Evolutionary conservation across 108 stramenopile genomes (phyloP).

Genomic region (Nitzschia sp.): DNA sequence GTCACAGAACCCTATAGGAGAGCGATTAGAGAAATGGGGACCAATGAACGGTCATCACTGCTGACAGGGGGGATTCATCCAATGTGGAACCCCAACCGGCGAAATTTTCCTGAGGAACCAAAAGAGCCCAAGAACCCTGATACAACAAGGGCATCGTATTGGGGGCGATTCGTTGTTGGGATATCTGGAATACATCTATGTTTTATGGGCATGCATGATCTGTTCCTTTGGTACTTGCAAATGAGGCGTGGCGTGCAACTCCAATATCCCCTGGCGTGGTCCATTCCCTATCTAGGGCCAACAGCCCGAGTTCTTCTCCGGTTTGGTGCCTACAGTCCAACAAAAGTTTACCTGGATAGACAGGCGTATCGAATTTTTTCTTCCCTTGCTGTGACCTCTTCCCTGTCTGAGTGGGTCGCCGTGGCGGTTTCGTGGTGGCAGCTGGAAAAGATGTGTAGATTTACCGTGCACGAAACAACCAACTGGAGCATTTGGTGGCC

Average conservation of each 20-base stretch:
- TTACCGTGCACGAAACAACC: background rate
- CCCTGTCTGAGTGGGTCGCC: conserved; percentile 27
- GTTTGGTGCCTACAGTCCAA: conserved; percentile 42
- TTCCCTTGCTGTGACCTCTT: conserved; percentile 20
- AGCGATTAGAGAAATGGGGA: conserved; percentile 13
- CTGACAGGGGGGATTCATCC: conserved; percentile 18
- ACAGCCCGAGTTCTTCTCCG: conserved; percentile 21
- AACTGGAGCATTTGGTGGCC: conserved; percentile 30
- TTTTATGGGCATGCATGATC: conserved; percentile 32
- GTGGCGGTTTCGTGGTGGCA: conserved; percentile 32
- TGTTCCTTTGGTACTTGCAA: conserved; percentile 31
- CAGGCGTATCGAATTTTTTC: conserved; percentile 26
- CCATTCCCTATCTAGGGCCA: conserved; percentile 34
- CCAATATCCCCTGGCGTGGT: conserved; percentile 26
- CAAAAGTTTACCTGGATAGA: conserved; percentile 6
- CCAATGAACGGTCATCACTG: conserved; percentile 29
- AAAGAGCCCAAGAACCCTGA: background rate
- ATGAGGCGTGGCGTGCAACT: conserved; percentile 15
- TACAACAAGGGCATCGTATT: background rate
- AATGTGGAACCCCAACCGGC: conserved; percentile 15
- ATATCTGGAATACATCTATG: conserved; percentile 20
- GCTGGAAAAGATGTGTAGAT: conserved; percentile 5
- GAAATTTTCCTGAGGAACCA: background rate
- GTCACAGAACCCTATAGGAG: conserved; percentile 20
- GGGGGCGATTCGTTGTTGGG: conserved; percentile 19